Evolutionary conservation across 2,329 filamentous ascomycete genomes (phyloP), one percentile per base, ranked within the genome.

Genomic region (Juglanconis juglandina): DNA sequence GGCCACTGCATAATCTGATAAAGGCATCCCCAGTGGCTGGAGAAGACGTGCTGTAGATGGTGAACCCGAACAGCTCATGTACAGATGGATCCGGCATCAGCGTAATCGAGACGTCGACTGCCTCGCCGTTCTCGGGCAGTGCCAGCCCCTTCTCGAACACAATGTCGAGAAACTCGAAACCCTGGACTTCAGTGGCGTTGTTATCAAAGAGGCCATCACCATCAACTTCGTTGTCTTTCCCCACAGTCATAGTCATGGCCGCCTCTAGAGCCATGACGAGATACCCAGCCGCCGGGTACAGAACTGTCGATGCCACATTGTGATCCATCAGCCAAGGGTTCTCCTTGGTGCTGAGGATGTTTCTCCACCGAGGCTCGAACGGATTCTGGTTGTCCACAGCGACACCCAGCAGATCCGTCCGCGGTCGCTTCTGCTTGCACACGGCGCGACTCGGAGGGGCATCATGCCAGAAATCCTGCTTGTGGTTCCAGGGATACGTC

Each of bases 401-500:
- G 2, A 62, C 59, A 7, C 70, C 70, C 9, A 71, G 64, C 7
- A 71, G 64, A 46, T 70, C 55, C 7, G 24, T 50, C 0, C 55
- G 35, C 2, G 37, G 37, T 4, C 8, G n/a, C 10, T 2, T 52
- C 8, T 1, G 35, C 35, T 11, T 39, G 17, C 17, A 17, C 17
- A 17, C 17, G 17, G 17, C 17, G 11, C 35, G 35, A 8, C 35
- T 39, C 35, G 7, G 2, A 7, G 35, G 11, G 35, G 35, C 35
- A 75, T 63, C 33, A 72, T 68, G 55, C 76, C 76, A 79, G 61
- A 75, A 75, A 32, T 69, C 67, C 4, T 70, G 70, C 14, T 71
- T 69, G 64, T 81, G 77, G 60, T 80, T 76, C 78, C 78, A 82
- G 5, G 75, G 73, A 61, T 81, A 82, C 3, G 68, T 68, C 4